Conservation (phyloP, 148 eudicot species). For the Diospyros kaki region DNA sequence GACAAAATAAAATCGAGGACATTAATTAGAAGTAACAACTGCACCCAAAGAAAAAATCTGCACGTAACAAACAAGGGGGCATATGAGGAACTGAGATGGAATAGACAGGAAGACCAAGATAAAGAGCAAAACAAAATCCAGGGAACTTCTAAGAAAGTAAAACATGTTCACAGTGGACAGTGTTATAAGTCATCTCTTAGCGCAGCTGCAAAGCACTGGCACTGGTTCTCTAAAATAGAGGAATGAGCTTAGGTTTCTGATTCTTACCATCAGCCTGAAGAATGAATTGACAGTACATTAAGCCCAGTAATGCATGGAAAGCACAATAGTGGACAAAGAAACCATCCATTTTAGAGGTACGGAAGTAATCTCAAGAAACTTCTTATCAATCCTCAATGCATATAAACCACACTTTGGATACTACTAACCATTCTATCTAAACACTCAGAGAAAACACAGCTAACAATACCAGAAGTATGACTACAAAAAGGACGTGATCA, state of each 20-base stretch:
- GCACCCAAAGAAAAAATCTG: background rate
- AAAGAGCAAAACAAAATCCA: background rate
- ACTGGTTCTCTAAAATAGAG: background rate
- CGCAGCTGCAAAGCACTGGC: background rate
- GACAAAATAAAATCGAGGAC: conserved; percentile 12
- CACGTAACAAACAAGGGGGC: background rate
- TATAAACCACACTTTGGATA: too few species aligned
- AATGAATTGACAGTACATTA: background rate
- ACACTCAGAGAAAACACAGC: too few species aligned
- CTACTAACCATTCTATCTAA: too few species aligned
- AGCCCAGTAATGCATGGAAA: background rate
- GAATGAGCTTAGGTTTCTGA: background rate
- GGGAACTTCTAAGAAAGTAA: too few species aligned
- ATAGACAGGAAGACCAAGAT: background rate
- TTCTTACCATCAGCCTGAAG: background rate
- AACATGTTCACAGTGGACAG: too few species aligned
- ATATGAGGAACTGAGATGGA: background rate
- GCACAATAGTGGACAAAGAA: background rate
- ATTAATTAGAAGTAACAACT: background rate
- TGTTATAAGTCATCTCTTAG: too few species aligned
- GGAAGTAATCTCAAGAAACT: background rate
- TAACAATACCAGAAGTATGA: background rate
- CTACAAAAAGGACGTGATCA: background rate
- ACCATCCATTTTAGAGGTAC: background rate
- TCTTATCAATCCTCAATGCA: too few species aligned